A percentile compares a stretch with the other conserved stretches of the same genome.
Conservation (phyloP, 2,329 filamentous ascomycete species). For the Arthrobotrys sinensis region DNA sequence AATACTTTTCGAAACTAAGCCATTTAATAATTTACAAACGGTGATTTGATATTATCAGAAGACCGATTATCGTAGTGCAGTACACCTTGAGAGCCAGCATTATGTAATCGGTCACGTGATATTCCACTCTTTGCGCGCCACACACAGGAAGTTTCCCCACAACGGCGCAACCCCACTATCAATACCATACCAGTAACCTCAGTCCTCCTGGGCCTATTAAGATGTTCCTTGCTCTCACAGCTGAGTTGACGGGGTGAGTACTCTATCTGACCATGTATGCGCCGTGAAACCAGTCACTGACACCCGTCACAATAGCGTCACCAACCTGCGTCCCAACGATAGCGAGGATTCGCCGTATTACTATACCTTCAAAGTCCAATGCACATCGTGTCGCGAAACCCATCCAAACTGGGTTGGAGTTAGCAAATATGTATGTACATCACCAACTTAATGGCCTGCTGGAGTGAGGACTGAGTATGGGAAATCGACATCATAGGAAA, state of each 20-base stretch:
- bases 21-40: too few relatives aligned
- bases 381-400: constrained; percentile 93
- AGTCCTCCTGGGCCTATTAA: neutral
- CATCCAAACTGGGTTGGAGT: constrained; percentile 90
- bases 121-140: neutral
- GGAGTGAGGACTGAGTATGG: neutral
- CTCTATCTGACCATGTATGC: neutral
- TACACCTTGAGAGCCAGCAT: too few relatives aligned
- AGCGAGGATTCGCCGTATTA: constrained; percentile 87
- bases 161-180: neutral
- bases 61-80: too few relatives aligned
- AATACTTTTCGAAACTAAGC: too few relatives aligned
- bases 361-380: constrained; percentile 98
- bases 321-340: constrained; percentile 87
- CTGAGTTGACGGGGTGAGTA: constrained; percentile 31
- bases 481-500: constrained; percentile 74
- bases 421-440: constrained; percentile 82
- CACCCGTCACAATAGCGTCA: constrained; percentile 76
- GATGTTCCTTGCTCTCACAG: constrained; percentile 60
- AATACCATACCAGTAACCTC: constrained; percentile 5
- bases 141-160: neutral
- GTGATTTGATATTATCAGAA: too few relatives aligned
- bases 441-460: neutral
- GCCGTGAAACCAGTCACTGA: constrained; percentile 28
- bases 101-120: too few relatives aligned